A percentile compares a stretch with the other conserved stretches of the same genome.
Evolutionary conservation across 177 flowering plant genomes (phyloP).

Genomic region (Vitis hybrid): DNA sequence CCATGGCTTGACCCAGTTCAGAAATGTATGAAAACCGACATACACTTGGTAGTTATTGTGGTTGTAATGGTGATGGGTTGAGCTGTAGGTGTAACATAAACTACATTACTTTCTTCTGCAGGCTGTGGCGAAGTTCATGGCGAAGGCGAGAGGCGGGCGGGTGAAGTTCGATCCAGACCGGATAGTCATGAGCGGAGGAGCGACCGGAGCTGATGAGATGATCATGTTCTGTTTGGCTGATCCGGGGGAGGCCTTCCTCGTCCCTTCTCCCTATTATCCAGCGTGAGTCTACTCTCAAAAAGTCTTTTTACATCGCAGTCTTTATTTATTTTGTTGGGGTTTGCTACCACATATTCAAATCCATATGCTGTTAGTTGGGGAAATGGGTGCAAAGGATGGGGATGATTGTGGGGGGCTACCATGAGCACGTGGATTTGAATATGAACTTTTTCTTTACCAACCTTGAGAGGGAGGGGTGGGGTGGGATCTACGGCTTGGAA

Average conservation of each 20-base stretch:
- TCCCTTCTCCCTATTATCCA: slow-evolving; percentile 54
- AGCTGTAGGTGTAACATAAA: too few relatives aligned
- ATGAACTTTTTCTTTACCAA: too few relatives aligned
- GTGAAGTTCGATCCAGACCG: slow-evolving; percentile 46
- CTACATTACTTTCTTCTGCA: slow-evolving; percentile 7
- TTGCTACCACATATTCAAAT: too few relatives aligned
- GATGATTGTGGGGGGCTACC: too few relatives aligned
- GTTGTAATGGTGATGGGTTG: too few relatives aligned
- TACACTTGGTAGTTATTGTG: not conserved
- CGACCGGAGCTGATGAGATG: slow-evolving; percentile 50
- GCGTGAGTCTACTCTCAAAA: slow-evolving; percentile 26
- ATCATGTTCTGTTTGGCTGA: slow-evolving; percentile 51
- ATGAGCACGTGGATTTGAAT: too few relatives aligned
- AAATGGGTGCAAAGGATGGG: too few relatives aligned
- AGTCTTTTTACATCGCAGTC: not conserved
- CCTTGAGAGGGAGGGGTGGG: too few relatives aligned
- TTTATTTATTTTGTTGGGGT: too few relatives aligned
- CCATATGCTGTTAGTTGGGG: too few relatives aligned
- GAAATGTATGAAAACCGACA: slow-evolving; percentile 25
- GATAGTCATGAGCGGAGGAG: slow-evolving; percentile 55
- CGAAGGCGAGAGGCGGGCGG: slow-evolving; percentile 36
- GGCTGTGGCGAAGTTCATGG: slow-evolving; percentile 55
- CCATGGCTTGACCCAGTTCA: slow-evolving; percentile 42
- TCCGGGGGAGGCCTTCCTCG: slow-evolving; percentile 54
- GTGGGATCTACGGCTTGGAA: too few relatives aligned